Evolutionary conservation across 2,329 filamentous ascomycete genomes (phyloP).

Genomic region (Aspergillus sp.): DNA sequence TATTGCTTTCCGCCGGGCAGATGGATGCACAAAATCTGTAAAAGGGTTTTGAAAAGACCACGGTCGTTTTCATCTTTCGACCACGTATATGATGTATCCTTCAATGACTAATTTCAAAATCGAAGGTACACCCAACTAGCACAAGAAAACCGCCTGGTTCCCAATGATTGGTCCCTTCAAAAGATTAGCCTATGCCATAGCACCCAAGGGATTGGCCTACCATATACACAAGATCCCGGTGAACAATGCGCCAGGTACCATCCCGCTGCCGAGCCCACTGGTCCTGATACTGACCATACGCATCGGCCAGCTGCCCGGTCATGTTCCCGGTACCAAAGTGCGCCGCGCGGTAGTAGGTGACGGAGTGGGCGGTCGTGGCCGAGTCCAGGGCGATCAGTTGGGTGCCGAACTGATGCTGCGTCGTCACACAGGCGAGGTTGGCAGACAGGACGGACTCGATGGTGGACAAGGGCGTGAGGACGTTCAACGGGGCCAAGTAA

Average conservation of each 20-base stretch:
- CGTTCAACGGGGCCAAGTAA: slow-evolving; percentile 17
- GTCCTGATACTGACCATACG: slow-evolving; percentile 2
- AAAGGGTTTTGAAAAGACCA: no score
- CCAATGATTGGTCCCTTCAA: background rate
- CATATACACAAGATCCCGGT: background rate
- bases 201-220: background rate
- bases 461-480: slow-evolving; percentile 11
- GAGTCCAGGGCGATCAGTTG: slow-evolving; percentile 12
- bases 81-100: no score
- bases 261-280: background rate
- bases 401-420: slow-evolving; percentile 14
- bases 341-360: slow-evolving; percentile 13
- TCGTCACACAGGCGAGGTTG: slow-evolving; percentile 13
- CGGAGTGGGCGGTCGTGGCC: slow-evolving; percentile 3
- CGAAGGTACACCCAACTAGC: no score
- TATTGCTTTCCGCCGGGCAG: no score
- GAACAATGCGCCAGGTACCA: background rate
- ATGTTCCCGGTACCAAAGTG: slow-evolving; percentile 11
- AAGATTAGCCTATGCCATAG: no score
- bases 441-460: slow-evolving; percentile 8
- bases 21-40: no score
- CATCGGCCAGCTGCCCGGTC: background rate
- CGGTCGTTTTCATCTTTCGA: no score
- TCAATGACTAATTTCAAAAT: no score
- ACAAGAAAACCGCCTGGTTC: background rate